Percentiles rank a stretch among this genome's conserved stretches.
Evolutionary conservation across 2,329 filamentous ascomycete species (phyloP).

Genomic region (Cladophialophora chaetospira): DNA sequence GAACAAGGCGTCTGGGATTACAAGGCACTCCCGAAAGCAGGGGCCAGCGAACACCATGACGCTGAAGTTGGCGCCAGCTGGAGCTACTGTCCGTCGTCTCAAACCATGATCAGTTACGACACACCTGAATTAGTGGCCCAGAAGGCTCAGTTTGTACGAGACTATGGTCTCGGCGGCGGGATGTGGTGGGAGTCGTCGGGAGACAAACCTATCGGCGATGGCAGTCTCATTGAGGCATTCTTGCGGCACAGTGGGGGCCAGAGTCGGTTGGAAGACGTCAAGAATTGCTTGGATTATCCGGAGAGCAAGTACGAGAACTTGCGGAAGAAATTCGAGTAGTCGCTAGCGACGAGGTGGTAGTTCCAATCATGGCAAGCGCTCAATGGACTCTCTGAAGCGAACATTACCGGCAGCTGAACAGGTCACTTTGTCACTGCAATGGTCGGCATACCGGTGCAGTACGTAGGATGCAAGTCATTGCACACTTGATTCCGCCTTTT

Average conservation of each 20-base stretch:
- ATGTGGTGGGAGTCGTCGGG: slow-evolving; percentile 97
- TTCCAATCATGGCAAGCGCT: too few relatives aligned
- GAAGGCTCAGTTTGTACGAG: slow-evolving; percentile 73
- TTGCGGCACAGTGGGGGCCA: slow-evolving; percentile 39
- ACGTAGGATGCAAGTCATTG: too few relatives aligned
- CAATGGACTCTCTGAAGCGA: too few relatives aligned
- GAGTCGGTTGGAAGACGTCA: slow-evolving; percentile 45
- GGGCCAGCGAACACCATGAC: slow-evolving; percentile 67
- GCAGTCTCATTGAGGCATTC: slow-evolving; percentile 67
- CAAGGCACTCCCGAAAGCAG: slow-evolving; percentile 74
- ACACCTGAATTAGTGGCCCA: slow-evolving; percentile 65
- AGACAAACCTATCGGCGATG: slow-evolving; percentile 62
- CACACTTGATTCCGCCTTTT: too few relatives aligned
- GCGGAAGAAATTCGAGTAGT: slow-evolving; percentile 43
- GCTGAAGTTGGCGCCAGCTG: slow-evolving; percentile 67
- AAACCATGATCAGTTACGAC: slow-evolving; percentile 77
- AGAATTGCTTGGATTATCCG: slow-evolving; percentile 56
- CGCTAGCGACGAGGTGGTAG: not conserved
- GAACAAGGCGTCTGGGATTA: slow-evolving; percentile 86
- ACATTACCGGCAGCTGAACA: slow-evolving; percentile 18
- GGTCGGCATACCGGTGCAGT: too few relatives aligned
- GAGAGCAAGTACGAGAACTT: slow-evolving; percentile 58
- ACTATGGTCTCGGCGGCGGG: slow-evolving; percentile 72
- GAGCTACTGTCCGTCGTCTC: slow-evolving; percentile 67
- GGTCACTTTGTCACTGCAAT: not conserved